Evolutionary conservation across 495 filamentous ascomycete genomes (phyloP), one percentile per base, ranked within the genome.

Genomic region (Aspergillus funiculosus): DNA sequence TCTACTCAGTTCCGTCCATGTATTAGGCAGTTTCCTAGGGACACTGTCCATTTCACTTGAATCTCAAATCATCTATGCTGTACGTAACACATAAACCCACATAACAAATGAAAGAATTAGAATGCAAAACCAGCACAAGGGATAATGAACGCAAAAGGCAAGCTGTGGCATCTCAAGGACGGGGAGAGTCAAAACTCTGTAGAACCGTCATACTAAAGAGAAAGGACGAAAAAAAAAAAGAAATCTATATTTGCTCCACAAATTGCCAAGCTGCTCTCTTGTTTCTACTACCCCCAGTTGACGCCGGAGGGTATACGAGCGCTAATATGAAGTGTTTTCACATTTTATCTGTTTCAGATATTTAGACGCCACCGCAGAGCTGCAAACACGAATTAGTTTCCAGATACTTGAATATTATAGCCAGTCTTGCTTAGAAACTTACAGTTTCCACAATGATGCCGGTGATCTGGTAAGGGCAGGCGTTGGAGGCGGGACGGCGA

Each of bases 391-490:
- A 25, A 29, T 52, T 50, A 57, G 53, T 13, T 27, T 8, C 6
- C 15, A n/a, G 11, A 29, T n/a, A 21, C 3, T 22, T 19, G 20
- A 13, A 14, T 0, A 27, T 2, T 11, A 2, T 29, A 18, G 9
- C 15, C 1, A 29, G 13, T n/a, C n/a, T n/a, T n/a, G n/a, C n/a
- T n/a, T n/a, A 35, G 22, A 24, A 38, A 52, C 58, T 46, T 61
- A 73, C 64, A 59, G 84, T 87, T 76, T 89, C 84, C 67, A 90
- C 86, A 60, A 94, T 85, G 63, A 95, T 92, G 61, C 86, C 86
- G 48, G 88, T 94, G 62, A 95, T 89, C 73, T 89, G 90, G 74
- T 98, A 98, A 19, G 92, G 92, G 71, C 94, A 89, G 52, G 82
- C 92, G 64, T 98, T 98, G 61, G 84, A 90, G 32, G 92, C 92